phyloP scores from a whole-genome alignment of 1,284 basidiomycete genomes.

The Cryptococcus sp. region DNA sequence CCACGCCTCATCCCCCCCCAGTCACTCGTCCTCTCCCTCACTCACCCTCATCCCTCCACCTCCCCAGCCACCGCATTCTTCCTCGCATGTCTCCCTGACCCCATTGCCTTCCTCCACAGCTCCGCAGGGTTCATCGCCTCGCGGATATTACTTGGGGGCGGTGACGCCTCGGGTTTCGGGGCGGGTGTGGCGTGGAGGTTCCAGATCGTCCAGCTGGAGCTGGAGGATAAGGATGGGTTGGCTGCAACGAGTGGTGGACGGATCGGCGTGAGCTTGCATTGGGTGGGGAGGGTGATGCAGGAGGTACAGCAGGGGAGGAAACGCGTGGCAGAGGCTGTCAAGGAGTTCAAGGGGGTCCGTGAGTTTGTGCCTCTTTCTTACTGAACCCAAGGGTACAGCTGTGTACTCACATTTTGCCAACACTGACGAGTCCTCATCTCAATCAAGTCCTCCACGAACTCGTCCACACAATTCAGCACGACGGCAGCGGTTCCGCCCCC shows the following conservation, averaged over 20 bases:
- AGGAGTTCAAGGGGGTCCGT: conserved; percentile 44
- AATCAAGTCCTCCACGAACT: conserved; percentile 32
- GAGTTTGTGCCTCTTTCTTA: conserved; percentile 12
- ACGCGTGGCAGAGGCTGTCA: conserved; percentile 22
- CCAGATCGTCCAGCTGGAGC: conserved; percentile 23
- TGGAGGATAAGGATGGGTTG: conserved; percentile 31
- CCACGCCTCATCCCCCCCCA: conserved; percentile 10
- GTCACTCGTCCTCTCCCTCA: conserved; percentile 24
- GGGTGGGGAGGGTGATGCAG: conserved; percentile 25
- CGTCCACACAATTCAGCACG: conserved; percentile 34
- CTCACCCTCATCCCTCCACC: conserved; percentile 14
- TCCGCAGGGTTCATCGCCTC: conserved; percentile 21
- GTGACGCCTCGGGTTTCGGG: neutral
- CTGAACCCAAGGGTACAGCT: neutral
- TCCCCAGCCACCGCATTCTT: conserved; percentile 28
- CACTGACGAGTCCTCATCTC: neutral
- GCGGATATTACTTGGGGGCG: conserved; percentile 1
- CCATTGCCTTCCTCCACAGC: conserved; percentile 29
- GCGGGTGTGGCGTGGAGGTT: conserved; percentile 23
- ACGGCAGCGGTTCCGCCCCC: conserved; percentile 25
- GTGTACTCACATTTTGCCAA: too few species aligned
- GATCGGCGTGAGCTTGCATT: conserved; percentile 29
- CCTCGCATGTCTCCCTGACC: conserved; percentile 31
- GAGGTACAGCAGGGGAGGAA: conserved; percentile 19
- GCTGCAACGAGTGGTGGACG: conserved; percentile 32